phyloP scores from a whole-genome alignment of 2,329 filamentous ascomycete species.

The Colletotrichum tofieldiae region DNA sequence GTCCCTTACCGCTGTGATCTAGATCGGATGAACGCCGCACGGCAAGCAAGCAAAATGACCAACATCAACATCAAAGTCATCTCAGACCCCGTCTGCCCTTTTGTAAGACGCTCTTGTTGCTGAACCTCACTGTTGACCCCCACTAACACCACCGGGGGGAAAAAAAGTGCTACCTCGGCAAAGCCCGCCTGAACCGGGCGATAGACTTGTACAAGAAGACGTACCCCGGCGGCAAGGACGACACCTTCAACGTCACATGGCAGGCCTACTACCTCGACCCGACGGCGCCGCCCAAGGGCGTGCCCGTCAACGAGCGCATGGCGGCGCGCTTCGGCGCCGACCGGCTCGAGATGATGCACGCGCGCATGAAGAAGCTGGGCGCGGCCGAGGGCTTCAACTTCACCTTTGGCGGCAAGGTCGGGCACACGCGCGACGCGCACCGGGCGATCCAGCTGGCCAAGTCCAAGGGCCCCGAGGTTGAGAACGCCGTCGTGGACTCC shows the following conservation, averaged over 20 bases:
- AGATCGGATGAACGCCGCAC: slow-evolving; percentile 32
- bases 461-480: slow-evolving; percentile 62
- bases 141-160: slow-evolving; percentile 43
- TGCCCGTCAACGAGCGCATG: slow-evolving; percentile 68
- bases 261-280: slow-evolving; percentile 87
- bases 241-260: slow-evolving; percentile 84
- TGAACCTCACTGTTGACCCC: background rate
- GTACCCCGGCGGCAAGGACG: slow-evolving; percentile 70
- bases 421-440: slow-evolving; percentile 86
- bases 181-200: slow-evolving; percentile 80
- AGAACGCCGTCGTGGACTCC: slow-evolving; percentile 74
- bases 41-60: slow-evolving; percentile 68
- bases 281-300: slow-evolving; percentile 63
- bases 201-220: slow-evolving; percentile 77
- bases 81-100: slow-evolving; percentile 86
- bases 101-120: slow-evolving; percentile 52
- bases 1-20: no score
- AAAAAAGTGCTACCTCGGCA: slow-evolving; percentile 81
- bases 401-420: slow-evolving; percentile 78
- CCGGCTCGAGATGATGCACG: slow-evolving; percentile 70
- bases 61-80: slow-evolving; percentile 84
- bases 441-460: slow-evolving; percentile 80
- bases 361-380: slow-evolving; percentile 72
- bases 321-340: slow-evolving; percentile 77
- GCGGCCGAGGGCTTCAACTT: slow-evolving; percentile 80